Evolutionary conservation across 202 grass and related monocot genomes (phyloP), one percentile per base, ranked within the genome.

Genomic region (Saccharum hybrid): DNA sequence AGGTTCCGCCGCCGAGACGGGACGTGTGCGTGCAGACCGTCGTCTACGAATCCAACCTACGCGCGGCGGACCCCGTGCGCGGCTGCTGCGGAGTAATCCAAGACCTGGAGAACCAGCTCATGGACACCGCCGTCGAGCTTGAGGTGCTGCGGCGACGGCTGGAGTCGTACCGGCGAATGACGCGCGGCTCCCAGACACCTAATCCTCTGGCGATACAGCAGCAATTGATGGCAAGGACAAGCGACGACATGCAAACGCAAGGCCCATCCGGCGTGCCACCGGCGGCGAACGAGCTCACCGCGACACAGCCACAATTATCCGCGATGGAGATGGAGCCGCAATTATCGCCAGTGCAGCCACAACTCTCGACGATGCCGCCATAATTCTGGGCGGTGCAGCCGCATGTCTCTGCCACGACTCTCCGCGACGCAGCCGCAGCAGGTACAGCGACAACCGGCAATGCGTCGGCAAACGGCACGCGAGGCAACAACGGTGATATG

Each of bases 11-110:
- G 10, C 23, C 52, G 73, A 42, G 51, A 0, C 39, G 82, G 49
- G 72, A 68, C 23, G 48, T 5, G 48, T 77, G 72, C 82, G 39
- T 68, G 72, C 34, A 38, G 6, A 60, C 48, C 72, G 2, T 76
- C 63, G 19, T 77, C 0, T 60, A 68, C 37, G 82, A 84, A 23
- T 33, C 82, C 4, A 13, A 21, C 22, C 2, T 31, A 10, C 82
- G 36, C 22, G 12, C 22, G 10, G 22, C n/a, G 0, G 37, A 80
- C 8, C 84, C 59, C 10, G 68, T 74, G 43, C 59, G 39, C 41
- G 76, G 84, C 23, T 80, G 68, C 68, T 2, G 3, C 12, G 57
- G 31, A 2, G 39, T 22, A 0, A 22, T 84, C 19, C 15, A 38
- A 7, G n/a, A 69, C 6, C 72, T 84, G 2, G 62, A 84, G 9